Evolutionary conservation across 108 stramenopile genomes (phyloP).

Genomic region (Nitzschia inconspicua): DNA sequence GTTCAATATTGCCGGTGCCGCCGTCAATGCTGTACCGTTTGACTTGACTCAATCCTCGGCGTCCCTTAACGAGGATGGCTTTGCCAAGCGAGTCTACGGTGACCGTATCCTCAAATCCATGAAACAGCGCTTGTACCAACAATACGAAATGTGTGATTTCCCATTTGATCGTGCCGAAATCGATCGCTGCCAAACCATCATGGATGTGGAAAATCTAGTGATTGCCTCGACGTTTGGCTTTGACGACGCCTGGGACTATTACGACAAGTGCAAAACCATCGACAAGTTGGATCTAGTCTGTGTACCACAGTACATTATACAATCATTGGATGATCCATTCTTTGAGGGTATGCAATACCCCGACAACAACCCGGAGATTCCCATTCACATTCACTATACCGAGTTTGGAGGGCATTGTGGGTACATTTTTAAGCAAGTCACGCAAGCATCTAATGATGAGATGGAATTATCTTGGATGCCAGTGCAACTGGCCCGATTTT

Average conservation of each 20-base stretch:
- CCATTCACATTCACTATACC: slow-evolving; percentile 26
- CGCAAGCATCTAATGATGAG: slow-evolving; percentile 7
- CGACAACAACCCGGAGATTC: slow-evolving; percentile 12
- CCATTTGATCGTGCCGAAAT: slow-evolving; percentile 30
- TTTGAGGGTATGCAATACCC: slow-evolving; percentile 32
- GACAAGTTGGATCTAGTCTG: slow-evolving; percentile 47
- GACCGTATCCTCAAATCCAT: slow-evolving; percentile 48
- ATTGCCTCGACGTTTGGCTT: slow-evolving; percentile 75
- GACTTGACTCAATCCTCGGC: slow-evolving; percentile 44
- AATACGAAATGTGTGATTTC: slow-evolving; percentile 17
- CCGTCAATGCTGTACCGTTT: slow-evolving; percentile 82
- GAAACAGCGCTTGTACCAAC: slow-evolving; percentile 34
- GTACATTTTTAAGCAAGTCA: slow-evolving; percentile 26
- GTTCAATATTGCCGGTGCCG: slow-evolving; percentile 75
- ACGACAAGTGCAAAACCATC: slow-evolving; percentile 52
- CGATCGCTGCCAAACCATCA: slow-evolving; percentile 40
- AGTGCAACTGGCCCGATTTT: slow-evolving; percentile 48
- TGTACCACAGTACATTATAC: slow-evolving; percentile 67
- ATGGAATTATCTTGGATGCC: slow-evolving; percentile 22
- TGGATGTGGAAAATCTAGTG: slow-evolving; percentile 72
- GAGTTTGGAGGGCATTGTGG: slow-evolving; percentile 75
- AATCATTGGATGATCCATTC: slow-evolving; percentile 82
- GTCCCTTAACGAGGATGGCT: slow-evolving; percentile 53
- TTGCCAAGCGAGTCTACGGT: slow-evolving; percentile 59
- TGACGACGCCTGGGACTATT: slow-evolving; percentile 68